These are phyloP conservation scores for Centaurea solstitialis DNA, from an alignment of 129 eudicot genomes.

Conservation along the genomic window DNA sequence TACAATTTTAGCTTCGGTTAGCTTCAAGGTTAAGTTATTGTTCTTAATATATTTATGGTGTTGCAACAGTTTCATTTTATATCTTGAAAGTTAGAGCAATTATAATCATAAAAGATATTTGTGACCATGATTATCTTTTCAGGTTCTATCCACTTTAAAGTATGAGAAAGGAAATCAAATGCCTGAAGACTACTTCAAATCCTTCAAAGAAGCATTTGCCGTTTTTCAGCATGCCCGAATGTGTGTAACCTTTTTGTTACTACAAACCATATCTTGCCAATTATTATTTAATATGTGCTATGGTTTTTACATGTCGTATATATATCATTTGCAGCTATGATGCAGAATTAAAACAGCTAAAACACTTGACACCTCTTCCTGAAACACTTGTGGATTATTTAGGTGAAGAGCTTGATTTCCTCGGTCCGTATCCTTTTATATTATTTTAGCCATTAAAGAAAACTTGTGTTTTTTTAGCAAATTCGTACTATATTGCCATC, in stretches of 20 bases:
- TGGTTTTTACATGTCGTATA: neutral
- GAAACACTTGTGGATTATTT: conserved; percentile 43
- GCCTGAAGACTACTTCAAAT: conserved; percentile 71
- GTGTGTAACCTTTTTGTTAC: conserved; percentile 33
- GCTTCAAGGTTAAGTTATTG: neutral
- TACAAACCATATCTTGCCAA: neutral
- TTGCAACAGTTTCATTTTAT: neutral
- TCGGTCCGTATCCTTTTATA: conserved; percentile 80
- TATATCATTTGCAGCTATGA: conserved; percentile 59
- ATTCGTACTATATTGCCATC: conserved; percentile 10
- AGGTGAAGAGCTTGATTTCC: conserved; percentile 54
- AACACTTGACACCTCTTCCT: conserved; percentile 64
- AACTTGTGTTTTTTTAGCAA: neutral
- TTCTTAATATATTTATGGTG: neutral
- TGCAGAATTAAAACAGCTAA: conserved; percentile 47
- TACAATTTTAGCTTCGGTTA: neutral
- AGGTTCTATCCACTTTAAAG: conserved; percentile 71
- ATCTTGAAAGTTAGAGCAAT: neutral
- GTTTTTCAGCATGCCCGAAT: conserved; percentile 86
- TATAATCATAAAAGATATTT: neutral
- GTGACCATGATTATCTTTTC: conserved; percentile 14
- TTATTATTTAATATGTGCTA: neutral
- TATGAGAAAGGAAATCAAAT: conserved; percentile 61
- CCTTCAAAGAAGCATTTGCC: conserved; percentile 65
- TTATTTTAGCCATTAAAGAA: neutral